Evolutionary conservation across 306 rosid species (phyloP).

Genomic region (Luffa acutangula): DNA sequence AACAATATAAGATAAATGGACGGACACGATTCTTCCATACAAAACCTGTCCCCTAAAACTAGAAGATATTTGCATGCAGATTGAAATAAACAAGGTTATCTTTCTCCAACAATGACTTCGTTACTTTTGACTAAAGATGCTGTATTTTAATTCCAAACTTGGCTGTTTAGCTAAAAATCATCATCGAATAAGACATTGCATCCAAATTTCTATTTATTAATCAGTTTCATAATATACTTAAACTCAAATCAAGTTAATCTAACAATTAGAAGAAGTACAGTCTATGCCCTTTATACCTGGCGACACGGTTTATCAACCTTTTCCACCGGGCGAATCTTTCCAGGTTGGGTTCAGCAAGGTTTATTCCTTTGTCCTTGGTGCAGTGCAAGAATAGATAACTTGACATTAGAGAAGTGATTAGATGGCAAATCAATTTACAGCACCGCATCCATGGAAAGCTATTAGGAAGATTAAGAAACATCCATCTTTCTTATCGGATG

Average conservation of each 20-base stretch:
- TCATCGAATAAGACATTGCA: not conserved
- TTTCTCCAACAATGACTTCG: not conserved
- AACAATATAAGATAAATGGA: not conserved
- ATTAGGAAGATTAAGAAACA: not conserved
- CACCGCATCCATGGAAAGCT: not conserved
- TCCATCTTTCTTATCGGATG: slow-evolving; percentile 1
- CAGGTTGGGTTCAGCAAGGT: not conserved
- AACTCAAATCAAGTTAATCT: not conserved
- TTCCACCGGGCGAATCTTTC: slow-evolving; percentile 5
- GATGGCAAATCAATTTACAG: not conserved
- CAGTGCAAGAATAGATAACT: slow-evolving; percentile 5
- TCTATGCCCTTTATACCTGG: not conserved
- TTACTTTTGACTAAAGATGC: not conserved
- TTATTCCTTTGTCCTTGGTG: slow-evolving; percentile 1
- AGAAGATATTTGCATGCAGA: not conserved
- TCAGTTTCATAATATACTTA: not conserved
- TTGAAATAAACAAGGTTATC: not conserved
- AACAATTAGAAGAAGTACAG: not conserved
- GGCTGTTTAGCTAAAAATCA: not conserved
- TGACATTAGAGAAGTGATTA: not conserved
- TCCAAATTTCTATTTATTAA: slow-evolving; percentile 2
- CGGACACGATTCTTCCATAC: not conserved
- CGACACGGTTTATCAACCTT: slow-evolving; percentile 4
- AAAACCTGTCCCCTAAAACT: not conserved
- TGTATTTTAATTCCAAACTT: not conserved